Evolutionary conservation across 2,329 filamentous ascomycete genomes (phyloP).

Genomic region (Ophiocordyceps camponoti-rufipedis): DNA sequence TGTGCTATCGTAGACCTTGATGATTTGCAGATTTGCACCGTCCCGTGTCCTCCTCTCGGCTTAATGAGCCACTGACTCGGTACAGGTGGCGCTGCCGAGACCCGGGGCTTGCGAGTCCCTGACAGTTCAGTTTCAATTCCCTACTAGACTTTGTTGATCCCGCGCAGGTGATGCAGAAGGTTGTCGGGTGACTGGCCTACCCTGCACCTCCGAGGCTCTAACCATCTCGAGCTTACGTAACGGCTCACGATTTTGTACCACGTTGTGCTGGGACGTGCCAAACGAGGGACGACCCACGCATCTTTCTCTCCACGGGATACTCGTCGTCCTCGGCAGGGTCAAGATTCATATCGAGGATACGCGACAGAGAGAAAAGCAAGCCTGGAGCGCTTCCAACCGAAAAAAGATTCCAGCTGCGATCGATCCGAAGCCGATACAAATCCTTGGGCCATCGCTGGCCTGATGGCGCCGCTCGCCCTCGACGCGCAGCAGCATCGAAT

Average conservation of each 20-base stretch:
- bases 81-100: too few relatives aligned
- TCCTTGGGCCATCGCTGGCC: not conserved
- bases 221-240: not conserved
- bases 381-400: not conserved
- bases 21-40: too few relatives aligned
- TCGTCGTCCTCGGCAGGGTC: not conserved
- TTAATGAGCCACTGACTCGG: too few relatives aligned
- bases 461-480: conserved; percentile 3
- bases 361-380: not conserved
- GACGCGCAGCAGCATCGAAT: conserved; percentile 3
- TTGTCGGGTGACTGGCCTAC: not conserved
- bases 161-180: too few relatives aligned
- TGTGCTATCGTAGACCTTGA: too few relatives aligned
- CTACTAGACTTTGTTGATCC: too few relatives aligned
- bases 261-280: not conserved
- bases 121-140: too few relatives aligned
- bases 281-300: not conserved
- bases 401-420: not conserved
- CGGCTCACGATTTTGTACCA: not conserved
- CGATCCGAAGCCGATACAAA: not conserved
- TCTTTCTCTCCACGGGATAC: not conserved
- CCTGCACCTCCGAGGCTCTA: not conserved
- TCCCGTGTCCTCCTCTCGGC: too few relatives aligned
- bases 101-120: too few relatives aligned
- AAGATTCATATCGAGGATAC: not conserved